These are phyloP conservation scores for Clausena lansium DNA, from an alignment of 345 rosid species.

Conservation along the genomic window DNA sequence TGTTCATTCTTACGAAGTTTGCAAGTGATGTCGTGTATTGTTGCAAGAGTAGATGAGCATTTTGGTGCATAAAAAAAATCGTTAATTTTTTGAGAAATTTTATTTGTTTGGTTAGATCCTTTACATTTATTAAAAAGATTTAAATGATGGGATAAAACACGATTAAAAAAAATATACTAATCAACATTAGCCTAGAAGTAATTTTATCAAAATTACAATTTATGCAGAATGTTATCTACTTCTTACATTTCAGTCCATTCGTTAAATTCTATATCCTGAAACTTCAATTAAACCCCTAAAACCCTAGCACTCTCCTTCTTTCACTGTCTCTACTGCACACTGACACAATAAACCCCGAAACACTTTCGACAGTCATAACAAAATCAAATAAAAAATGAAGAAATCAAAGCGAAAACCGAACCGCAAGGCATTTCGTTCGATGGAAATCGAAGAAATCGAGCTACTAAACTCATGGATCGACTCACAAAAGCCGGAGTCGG, in stretches of 20 bases:
- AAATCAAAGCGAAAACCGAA: constrained; percentile 38
- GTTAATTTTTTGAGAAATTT: no score
- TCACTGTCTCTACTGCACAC: not conserved
- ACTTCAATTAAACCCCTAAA: not conserved
- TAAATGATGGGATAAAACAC: no score
- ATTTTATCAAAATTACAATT: not conserved
- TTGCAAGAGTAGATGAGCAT: no score
- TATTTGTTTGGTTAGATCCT: no score
- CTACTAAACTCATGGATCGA: constrained; percentile 71
- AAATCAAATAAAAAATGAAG: constrained; percentile 26
- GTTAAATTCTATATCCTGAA: not conserved
- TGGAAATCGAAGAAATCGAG: constrained; percentile 55
- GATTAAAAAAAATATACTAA: no score
- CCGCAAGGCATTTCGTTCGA: constrained; percentile 36
- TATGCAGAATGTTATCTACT: not conserved
- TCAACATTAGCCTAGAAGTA: no score
- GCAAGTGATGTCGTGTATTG: no score
- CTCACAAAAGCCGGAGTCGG: constrained; percentile 78
- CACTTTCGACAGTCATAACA: not conserved
- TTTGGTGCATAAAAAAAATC: no score
- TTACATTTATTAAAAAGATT: no score
- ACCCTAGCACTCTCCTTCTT: constrained; percentile 1
- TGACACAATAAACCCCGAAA: not conserved
- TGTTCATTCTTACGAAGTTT: no score
- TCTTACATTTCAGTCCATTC: not conserved